phyloP scores from a whole-genome alignment of 176 grass and related monocot genomes.

The Triticum monococcum region DNA sequence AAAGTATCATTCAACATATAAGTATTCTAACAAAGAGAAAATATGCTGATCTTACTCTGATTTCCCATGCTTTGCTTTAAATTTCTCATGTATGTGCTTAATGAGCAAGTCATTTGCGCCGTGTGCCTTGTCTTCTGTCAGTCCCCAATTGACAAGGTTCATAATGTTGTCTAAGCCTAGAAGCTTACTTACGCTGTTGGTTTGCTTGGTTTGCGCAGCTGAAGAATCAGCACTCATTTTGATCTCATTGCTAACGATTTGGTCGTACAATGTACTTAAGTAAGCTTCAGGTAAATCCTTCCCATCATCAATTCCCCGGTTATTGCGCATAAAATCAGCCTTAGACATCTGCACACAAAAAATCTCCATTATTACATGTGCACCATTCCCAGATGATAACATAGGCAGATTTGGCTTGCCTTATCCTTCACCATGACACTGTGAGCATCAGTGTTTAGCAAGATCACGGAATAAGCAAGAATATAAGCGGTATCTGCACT shows the following conservation, averaged over 20 bases:
- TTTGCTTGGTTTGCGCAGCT: constrained; percentile 61
- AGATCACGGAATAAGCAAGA: constrained; percentile 97
- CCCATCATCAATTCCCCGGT: constrained; percentile 93
- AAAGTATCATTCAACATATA: constrained; percentile 13
- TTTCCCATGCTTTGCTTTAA: constrained; percentile 94
- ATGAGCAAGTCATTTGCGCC: constrained; percentile 94
- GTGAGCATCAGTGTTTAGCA: constrained; percentile 98
- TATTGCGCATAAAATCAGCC: constrained; percentile 91
- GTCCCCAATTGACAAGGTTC: constrained; percentile 81
- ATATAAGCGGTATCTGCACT: constrained; percentile 99
- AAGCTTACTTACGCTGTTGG: constrained; percentile 77
- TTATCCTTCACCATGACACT: constrained; percentile 96
- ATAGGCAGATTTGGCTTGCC: constrained; percentile 36
- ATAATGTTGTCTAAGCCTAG: constrained; percentile 95
- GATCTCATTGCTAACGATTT: constrained; percentile 97
- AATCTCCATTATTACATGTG: constrained; percentile 14
- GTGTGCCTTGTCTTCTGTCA: constrained; percentile 83
- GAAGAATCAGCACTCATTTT: constrained; percentile 90
- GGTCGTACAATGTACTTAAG: constrained; percentile 73
- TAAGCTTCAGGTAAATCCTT: constrained; percentile 97
- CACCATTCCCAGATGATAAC: neutral
- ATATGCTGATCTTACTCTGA: constrained; percentile 65
- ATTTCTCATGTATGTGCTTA: constrained; percentile 94
- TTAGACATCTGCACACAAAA: constrained; percentile 85
- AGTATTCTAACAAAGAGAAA: constrained; percentile 3